A percentile compares a stretch with the other conserved stretches of the same genome.
These are phyloP conservation scores for Pisolithus tinctorius DNA, from an alignment of 768 basidiomycete genomes.

Conservation along the genomic window DNA sequence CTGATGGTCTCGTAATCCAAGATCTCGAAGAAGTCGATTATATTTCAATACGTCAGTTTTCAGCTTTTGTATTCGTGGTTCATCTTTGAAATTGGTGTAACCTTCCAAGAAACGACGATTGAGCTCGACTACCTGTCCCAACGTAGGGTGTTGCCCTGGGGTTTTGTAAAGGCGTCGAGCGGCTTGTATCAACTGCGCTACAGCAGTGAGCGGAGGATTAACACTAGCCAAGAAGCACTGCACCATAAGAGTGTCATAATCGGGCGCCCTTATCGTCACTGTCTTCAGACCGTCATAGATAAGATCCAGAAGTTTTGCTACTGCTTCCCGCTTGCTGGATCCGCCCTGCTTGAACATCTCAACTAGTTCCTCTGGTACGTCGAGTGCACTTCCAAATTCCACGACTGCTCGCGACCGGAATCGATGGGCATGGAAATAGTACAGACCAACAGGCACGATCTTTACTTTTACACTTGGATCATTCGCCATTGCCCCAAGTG, in stretches of 20 bases:
- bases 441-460: slow-evolving; percentile 81
- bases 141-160: slow-evolving; percentile 86
- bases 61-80: slow-evolving; percentile 79
- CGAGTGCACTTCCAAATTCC: slow-evolving; percentile 88
- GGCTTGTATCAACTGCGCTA: slow-evolving; percentile 82
- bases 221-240: slow-evolving; percentile 15
- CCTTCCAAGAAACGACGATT: slow-evolving; percentile 91
- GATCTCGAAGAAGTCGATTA: slow-evolving; percentile 79
- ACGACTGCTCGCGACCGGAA: slow-evolving; percentile 97
- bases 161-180: slow-evolving; percentile 90
- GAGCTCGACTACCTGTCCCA: slow-evolving; percentile 93
- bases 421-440: slow-evolving; percentile 71
- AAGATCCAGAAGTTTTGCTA: slow-evolving; percentile 80
- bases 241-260: slow-evolving; percentile 98
- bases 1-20: slow-evolving; percentile 93
- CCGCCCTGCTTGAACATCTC: slow-evolving; percentile 92
- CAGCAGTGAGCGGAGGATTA: slow-evolving; percentile 2
- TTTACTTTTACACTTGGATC: slow-evolving; percentile 82
- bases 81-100: slow-evolving; percentile 88
- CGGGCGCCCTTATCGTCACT: slow-evolving; percentile 91
- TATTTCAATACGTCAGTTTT: slow-evolving; percentile 80
- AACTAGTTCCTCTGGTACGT: slow-evolving; percentile 85
- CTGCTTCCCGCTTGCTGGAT: slow-evolving; percentile 80
- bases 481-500: slow-evolving; percentile 93
- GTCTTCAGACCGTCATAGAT: slow-evolving; percentile 93